Conservation (phyloP, 1,284 basidiomycete species). For the Dichomitus squalens region DNA sequence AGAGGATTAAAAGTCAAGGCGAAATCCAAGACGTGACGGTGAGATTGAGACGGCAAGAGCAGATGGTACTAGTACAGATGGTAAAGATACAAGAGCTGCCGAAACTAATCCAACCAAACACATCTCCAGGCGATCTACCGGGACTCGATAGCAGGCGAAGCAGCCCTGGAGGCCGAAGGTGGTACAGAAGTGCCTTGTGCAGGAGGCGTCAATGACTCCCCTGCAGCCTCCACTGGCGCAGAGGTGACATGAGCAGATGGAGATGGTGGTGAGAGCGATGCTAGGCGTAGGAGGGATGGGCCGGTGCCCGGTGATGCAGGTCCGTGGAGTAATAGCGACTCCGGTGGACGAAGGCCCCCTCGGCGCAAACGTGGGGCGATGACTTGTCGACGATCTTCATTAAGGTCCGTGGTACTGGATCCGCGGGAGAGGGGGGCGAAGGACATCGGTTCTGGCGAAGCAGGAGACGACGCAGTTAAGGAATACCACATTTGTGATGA, state of each 20-base stretch:
- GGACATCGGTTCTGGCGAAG: slow-evolving; percentile 5
- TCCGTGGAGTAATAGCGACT: slow-evolving; percentile 43
- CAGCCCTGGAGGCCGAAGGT: not conserved
- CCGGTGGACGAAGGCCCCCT: slow-evolving; percentile 60
- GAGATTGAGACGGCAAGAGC: not conserved
- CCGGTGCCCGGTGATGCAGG: not conserved
- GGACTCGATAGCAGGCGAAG: slow-evolving; percentile 7
- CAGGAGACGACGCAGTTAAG: slow-evolving; percentile 18
- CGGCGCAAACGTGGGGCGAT: slow-evolving; percentile 54
- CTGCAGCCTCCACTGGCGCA: not conserved
- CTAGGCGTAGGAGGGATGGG: not conserved
- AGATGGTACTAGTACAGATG: not conserved
- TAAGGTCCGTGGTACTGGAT: slow-evolving; percentile 17
- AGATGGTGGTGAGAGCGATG: not conserved
- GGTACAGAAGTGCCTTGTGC: not conserved
- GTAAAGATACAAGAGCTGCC: slow-evolving; percentile 4
- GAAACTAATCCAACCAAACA: not conserved
- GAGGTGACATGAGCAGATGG: not conserved
- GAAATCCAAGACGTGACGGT: not conserved
- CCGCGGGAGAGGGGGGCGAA: slow-evolving; percentile 4
- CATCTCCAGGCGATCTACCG: slow-evolving; percentile 1
- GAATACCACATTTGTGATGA: slow-evolving; percentile 33
- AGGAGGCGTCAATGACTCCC: not conserved
- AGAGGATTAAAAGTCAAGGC: not conserved
- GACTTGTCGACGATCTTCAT: slow-evolving; percentile 19